A percentile compares a stretch with the other conserved stretches of the same genome.
phyloP scores from a whole-genome alignment of 148 eudicot species.

The Chenopodium berlandieri region DNA sequence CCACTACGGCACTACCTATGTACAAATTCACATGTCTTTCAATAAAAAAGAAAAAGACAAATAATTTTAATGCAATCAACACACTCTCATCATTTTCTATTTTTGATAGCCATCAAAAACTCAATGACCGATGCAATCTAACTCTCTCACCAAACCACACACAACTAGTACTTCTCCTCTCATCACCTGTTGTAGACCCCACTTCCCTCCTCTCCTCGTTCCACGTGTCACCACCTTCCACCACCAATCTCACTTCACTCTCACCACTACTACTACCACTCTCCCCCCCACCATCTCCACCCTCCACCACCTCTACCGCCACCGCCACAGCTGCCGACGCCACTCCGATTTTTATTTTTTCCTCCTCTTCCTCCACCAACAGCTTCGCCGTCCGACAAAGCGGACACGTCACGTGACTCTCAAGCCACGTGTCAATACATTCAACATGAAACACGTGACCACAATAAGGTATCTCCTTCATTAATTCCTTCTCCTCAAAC shows the following conservation, averaged over 20 bases:
- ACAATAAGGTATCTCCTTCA: conserved; percentile 56
- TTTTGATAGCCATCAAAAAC: conserved; percentile 19
- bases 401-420: conserved; percentile 71
- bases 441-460: conserved; percentile 42
- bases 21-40: too few relatives aligned
- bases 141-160: conserved; percentile 20
- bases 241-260: conserved; percentile 14
- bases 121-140: conserved; percentile 25
- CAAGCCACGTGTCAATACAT: conserved; percentile 80
- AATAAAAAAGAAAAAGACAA: too few relatives aligned
- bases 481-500: conserved; percentile 43
- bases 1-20: too few relatives aligned
- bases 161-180: conserved; percentile 27
- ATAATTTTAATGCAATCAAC: too few relatives aligned
- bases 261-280: neutral
- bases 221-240: conserved; percentile 30
- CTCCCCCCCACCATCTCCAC: neutral
- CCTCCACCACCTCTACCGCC: conserved; percentile 8
- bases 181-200: conserved; percentile 2
- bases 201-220: conserved; percentile 10
- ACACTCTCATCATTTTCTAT: neutral
- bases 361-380: conserved; percentile 7
- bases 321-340: neutral
- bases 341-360: neutral
- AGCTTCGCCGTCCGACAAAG: conserved; percentile 41